phyloP scores from a whole-genome alignment of 2,329 filamentous ascomycete genomes.

The Xylaria sp. region DNA sequence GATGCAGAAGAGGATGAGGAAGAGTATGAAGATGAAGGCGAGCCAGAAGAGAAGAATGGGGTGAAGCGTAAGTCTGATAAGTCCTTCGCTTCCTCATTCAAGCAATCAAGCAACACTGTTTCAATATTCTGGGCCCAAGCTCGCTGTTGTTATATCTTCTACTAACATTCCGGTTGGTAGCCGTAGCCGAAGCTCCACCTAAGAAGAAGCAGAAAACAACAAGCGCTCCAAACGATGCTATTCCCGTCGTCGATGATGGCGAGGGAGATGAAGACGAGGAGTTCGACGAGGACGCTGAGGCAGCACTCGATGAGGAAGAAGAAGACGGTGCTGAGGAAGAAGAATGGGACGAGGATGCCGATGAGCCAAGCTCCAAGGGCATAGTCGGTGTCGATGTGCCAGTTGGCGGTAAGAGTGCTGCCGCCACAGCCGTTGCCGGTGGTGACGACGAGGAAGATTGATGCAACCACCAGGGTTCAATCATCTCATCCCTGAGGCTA shows the following conservation, averaged over 20 bases:
- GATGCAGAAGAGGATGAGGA: slow-evolving; percentile 49
- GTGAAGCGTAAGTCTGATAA: slow-evolving; percentile 46
- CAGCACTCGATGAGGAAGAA: slow-evolving; percentile 41
- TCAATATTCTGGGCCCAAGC: slow-evolving; percentile 9
- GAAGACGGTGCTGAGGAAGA: slow-evolving; percentile 38
- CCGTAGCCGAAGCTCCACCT: slow-evolving; percentile 45
- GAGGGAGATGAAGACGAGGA: slow-evolving; percentile 45
- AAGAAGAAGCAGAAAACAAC: slow-evolving; percentile 51
- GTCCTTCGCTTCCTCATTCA: background rate
- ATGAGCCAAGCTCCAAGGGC: slow-evolving; percentile 43
- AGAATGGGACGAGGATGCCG: slow-evolving; percentile 40
- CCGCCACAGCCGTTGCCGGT: slow-evolving; percentile 37
- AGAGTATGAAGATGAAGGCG: slow-evolving; percentile 47
- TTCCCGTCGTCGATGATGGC: slow-evolving; percentile 44
- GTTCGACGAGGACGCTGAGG: slow-evolving; percentile 45
- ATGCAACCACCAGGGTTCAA: slow-evolving; percentile 28
- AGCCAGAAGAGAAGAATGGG: slow-evolving; percentile 48
- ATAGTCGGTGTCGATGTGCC: slow-evolving; percentile 47
- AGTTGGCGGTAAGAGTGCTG: slow-evolving; percentile 34
- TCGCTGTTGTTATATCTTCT: background rate
- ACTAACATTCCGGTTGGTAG: slow-evolving; percentile 27
- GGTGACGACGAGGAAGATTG: slow-evolving; percentile 46
- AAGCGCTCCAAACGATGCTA: slow-evolving; percentile 39
- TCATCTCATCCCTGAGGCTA: background rate
- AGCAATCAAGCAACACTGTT: background rate